Percentiles rank a stretch among this genome's conserved stretches.
phyloP scores from a whole-genome alignment of 352 stramenopile species.

The Pythium monospermum region DNA sequence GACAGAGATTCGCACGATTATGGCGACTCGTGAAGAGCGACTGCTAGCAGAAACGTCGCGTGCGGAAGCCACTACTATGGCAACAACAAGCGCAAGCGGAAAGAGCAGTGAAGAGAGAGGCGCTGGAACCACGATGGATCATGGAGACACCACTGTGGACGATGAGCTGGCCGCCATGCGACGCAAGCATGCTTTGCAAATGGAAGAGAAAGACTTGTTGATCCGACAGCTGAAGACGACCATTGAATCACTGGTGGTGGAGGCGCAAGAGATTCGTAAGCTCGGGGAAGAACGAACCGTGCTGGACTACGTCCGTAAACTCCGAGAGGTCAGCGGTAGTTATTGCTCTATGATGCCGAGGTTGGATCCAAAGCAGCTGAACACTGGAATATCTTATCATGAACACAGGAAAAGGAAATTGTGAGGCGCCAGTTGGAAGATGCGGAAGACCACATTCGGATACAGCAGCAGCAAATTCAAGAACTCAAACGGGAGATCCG shows the following conservation, averaged over 20 bases:
- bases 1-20: conserved; percentile 36
- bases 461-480: conserved; percentile 71
- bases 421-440: conserved; percentile 69
- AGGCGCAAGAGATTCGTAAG: conserved; percentile 72
- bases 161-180: conserved; percentile 4
- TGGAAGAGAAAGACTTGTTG: conserved; percentile 83
- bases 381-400: too few relatives aligned
- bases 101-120: not conserved
- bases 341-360: too few relatives aligned
- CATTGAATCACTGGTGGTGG: conserved; percentile 70
- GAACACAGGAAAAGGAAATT: conserved; percentile 47
- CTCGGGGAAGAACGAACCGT: conserved; percentile 76
- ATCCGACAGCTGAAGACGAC: conserved; percentile 75
- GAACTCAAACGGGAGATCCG: conserved; percentile 74
- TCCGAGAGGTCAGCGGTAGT: conserved; percentile 55
- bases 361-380: too few relatives aligned
- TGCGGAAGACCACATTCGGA: conserved; percentile 68
- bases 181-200: conserved; percentile 35
- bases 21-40: conserved; percentile 16
- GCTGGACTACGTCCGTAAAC: conserved; percentile 79
- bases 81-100: not conserved
- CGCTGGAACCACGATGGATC: not conserved
- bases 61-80: too few relatives aligned
- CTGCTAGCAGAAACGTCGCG: not conserved
- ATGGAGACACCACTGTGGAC: not conserved